A percentile compares a stretch with the other conserved stretches of the same genome.
Conservation (phyloP, 2,329 filamentous ascomycete genomes). For the Neonectria ditissima region DNA sequence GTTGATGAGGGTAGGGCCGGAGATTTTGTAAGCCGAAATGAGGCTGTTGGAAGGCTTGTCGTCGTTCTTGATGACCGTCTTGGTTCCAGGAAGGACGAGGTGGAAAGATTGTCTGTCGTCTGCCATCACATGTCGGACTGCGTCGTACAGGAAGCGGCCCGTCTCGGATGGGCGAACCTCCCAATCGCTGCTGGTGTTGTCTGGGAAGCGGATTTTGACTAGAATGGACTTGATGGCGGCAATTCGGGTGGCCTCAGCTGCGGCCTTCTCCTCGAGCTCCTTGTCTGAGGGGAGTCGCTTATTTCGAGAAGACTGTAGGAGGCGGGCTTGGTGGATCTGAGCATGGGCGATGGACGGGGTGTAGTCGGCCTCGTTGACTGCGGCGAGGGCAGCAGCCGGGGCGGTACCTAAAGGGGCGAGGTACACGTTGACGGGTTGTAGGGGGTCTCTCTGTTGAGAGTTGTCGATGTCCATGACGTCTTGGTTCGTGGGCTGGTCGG, state of each 20-base stretch:
- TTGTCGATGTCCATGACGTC: conserved; percentile 39
- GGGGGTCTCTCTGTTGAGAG: conserved; percentile 46
- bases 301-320: conserved; percentile 74
- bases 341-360: conserved; percentile 80
- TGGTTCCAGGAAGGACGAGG: conserved; percentile 72
- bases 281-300: conserved; percentile 84
- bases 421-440: conserved; percentile 76
- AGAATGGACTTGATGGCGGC: conserved; percentile 75
- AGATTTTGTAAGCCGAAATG: conserved; percentile 79
- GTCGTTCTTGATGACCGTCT: conserved; percentile 61
- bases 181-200: conserved; percentile 82
- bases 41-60: conserved; percentile 64
- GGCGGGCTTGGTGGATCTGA: conserved; percentile 77
- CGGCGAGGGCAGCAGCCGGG: conserved; percentile 77
- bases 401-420: conserved; percentile 79
- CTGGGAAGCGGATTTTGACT: conserved; percentile 88
- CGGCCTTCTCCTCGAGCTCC: conserved; percentile 78
- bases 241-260: conserved; percentile 73
- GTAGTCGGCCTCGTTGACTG: conserved; percentile 80
- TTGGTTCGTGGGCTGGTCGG: conserved; percentile 33
- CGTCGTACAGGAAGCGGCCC: conserved; percentile 77
- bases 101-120: conserved; percentile 75
- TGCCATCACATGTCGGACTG: conserved; percentile 79
- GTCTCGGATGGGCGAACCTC: conserved; percentile 77
- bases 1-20: conserved; percentile 78